Evolutionary conservation across 2,329 filamentous ascomycete genomes (phyloP).

Genomic region (Penicillium sp.): DNA sequence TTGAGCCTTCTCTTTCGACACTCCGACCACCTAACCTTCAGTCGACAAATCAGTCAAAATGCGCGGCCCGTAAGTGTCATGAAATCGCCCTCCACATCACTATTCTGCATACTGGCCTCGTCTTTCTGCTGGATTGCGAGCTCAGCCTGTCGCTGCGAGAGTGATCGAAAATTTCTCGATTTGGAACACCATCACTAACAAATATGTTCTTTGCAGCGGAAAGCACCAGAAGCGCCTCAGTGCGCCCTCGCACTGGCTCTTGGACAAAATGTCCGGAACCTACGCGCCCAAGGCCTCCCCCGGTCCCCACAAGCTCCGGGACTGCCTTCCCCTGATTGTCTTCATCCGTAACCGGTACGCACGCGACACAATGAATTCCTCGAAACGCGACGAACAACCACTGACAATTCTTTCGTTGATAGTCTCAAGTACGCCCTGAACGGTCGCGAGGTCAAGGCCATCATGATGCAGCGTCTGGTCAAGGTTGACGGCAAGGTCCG

Average conservation of each 20-base stretch:
- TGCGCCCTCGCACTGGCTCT: conserved; percentile 98
- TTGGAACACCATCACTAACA: conserved; percentile 23
- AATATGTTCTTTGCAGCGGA: conserved; percentile 61
- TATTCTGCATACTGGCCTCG: conserved; percentile 3
- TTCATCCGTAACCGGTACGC: conserved; percentile 76
- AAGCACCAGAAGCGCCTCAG: conserved; percentile 99
- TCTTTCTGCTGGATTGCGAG: neutral
- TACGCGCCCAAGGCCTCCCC: conserved; percentile 68
- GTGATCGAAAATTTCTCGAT: conserved; percentile 10
- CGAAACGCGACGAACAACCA: neutral
- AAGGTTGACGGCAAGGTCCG: conserved; percentile 99
- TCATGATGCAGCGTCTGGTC: conserved; percentile 99
- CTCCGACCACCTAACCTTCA: conserved; percentile 38
- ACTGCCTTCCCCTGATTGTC: conserved; percentile 98
- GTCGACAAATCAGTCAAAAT: conserved; percentile 49
- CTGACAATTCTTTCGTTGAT: conserved; percentile 42
- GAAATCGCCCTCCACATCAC: conserved; percentile 1
- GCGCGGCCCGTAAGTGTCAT: conserved; percentile 57
- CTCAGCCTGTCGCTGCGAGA: conserved; percentile 4
- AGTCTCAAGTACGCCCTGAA: conserved; percentile 99
- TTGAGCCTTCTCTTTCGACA: conserved; percentile 26
- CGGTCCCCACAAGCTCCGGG: conserved; percentile 98
- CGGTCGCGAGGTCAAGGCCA: conserved; percentile 93
- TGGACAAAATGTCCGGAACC: conserved; percentile 97
- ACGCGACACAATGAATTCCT: conserved; percentile 10